These are phyloP conservation scores for Dryas alaskensis DNA, from an alignment of 306 rosid species.

Conservation along the genomic window DNA sequence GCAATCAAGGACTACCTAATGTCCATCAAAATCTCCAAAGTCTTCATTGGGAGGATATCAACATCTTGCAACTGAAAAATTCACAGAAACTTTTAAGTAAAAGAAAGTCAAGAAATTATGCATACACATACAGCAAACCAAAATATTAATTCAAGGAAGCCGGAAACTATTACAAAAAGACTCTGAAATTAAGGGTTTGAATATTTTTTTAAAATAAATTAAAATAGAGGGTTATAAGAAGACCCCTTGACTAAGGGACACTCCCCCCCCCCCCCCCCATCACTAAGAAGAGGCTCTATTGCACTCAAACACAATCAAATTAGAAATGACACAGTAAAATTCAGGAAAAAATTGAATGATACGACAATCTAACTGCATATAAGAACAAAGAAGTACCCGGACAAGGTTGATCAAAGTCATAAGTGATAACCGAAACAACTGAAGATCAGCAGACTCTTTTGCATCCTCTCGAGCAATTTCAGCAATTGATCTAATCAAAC, in stretches of 20 bases:
- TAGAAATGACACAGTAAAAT: not conserved
- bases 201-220: not conserved
- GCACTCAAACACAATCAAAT: not conserved
- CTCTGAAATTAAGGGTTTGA: not conserved
- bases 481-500: constrained; percentile 65
- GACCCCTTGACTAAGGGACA: not conserved
- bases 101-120: constrained; percentile 3
- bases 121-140: not conserved
- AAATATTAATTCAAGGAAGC: not conserved
- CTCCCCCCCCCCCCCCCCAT: not conserved
- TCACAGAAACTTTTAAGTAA: constrained; percentile 26
- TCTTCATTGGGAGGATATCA: constrained; percentile 61
- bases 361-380: constrained; percentile 3
- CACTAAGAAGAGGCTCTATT: not conserved
- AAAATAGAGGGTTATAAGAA: not conserved
- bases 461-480: constrained; percentile 67
- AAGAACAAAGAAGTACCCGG: constrained; percentile 59
- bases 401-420: constrained; percentile 74
- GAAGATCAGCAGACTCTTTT: constrained; percentile 56
- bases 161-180: not conserved
- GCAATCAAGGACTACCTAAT: constrained; percentile 49
- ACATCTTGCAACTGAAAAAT: constrained; percentile 63
- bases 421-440: constrained; percentile 72
- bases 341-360: not conserved
- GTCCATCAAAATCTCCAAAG: constrained; percentile 61